Percentiles rank a stretch among this genome's conserved stretches.
phyloP scores from a whole-genome alignment of 768 basidiomycete species.

The Dioszegia aurantiaca region DNA sequence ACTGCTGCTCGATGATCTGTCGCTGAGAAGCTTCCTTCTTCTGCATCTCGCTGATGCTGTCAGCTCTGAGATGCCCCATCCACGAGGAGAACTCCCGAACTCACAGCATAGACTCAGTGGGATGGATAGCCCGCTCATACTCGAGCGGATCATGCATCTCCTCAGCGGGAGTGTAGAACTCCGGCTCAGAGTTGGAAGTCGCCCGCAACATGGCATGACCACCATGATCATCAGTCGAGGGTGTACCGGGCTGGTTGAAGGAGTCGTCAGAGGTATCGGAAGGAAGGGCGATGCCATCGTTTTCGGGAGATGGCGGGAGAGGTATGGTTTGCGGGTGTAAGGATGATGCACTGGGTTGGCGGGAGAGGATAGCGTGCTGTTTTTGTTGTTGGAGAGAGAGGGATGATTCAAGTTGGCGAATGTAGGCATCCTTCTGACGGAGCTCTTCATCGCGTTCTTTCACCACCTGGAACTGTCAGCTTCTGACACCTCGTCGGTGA shows the following conservation, averaged over 20 bases:
- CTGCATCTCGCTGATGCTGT: conserved; percentile 76
- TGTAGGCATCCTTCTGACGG: conserved; percentile 88
- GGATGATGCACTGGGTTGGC: conserved; percentile 31
- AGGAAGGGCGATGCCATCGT: conserved; percentile 3
- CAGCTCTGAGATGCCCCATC: conserved; percentile 8
- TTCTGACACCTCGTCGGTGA: background rate
- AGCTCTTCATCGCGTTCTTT: conserved; percentile 64
- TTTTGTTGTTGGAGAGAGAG: conserved; percentile 55
- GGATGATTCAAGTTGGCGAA: conserved; percentile 58
- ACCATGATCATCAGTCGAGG: background rate
- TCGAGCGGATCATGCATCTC: conserved; percentile 4
- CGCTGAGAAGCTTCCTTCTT: conserved; percentile 89
- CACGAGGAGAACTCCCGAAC: conserved; percentile 44
- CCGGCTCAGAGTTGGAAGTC: background rate
- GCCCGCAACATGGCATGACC: background rate
- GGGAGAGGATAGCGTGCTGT: conserved; percentile 48
- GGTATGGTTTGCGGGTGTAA: conserved; percentile 13
- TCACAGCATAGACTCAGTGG: conserved; percentile 77
- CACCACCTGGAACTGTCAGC: conserved; percentile 13
- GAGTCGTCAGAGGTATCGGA: conserved; percentile 5
- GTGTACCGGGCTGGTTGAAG: background rate
- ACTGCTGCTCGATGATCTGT: conserved; percentile 72
- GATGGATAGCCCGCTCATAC: conserved; percentile 5
- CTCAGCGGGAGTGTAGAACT: conserved; percentile 5
- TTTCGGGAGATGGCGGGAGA: conserved; percentile 18